These are phyloP conservation scores for Dothidotthia symphoricarpi DNA, from an alignment of 2,329 filamentous ascomycete genomes.

Conservation along the genomic window DNA sequence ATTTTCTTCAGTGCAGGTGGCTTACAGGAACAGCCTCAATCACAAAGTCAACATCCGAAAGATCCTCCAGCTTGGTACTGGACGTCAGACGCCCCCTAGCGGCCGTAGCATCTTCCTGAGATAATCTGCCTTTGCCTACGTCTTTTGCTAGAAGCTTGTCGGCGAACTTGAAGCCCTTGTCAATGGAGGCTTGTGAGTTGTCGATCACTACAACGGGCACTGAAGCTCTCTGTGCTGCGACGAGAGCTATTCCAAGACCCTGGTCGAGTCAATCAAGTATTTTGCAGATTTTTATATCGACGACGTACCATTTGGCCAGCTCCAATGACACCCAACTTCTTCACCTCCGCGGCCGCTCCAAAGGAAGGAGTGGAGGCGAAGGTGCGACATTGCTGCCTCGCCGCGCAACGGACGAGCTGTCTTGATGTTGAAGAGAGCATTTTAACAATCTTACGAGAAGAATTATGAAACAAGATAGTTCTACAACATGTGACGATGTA, in stretches of 20 bases:
- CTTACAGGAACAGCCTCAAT: constrained; percentile 84
- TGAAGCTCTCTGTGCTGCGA: constrained; percentile 79
- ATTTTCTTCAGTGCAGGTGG: neutral
- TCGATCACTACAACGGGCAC: constrained; percentile 87
- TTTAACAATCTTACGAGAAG: constrained; percentile 3
- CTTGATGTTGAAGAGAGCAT: constrained; percentile 39
- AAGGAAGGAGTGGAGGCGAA: constrained; percentile 67
- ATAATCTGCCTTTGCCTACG: constrained; percentile 81
- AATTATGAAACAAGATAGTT: constrained; percentile 1
- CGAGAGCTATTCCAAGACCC: constrained; percentile 93
- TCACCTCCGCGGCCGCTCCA: constrained; percentile 69
- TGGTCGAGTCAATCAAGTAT: constrained; percentile 43
- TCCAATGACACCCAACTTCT: constrained; percentile 85
- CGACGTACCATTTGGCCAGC: constrained; percentile 87
- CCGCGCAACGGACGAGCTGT: constrained; percentile 22
- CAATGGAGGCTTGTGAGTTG: constrained; percentile 75
- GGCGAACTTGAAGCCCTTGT: constrained; percentile 88
- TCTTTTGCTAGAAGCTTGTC: constrained; percentile 94
- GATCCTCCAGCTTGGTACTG: constrained; percentile 71
- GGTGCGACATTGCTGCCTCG: constrained; percentile 40
- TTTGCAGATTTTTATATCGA: neutral
- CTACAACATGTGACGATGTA: constrained; percentile 18
- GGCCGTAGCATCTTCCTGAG: constrained; percentile 74
- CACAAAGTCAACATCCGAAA: constrained; percentile 87
- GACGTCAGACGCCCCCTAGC: constrained; percentile 67